Base-by-base conservation (phyloP, 2,329 filamentous ascomycete genomes). In the Magnaporthales sp. region DNA sequence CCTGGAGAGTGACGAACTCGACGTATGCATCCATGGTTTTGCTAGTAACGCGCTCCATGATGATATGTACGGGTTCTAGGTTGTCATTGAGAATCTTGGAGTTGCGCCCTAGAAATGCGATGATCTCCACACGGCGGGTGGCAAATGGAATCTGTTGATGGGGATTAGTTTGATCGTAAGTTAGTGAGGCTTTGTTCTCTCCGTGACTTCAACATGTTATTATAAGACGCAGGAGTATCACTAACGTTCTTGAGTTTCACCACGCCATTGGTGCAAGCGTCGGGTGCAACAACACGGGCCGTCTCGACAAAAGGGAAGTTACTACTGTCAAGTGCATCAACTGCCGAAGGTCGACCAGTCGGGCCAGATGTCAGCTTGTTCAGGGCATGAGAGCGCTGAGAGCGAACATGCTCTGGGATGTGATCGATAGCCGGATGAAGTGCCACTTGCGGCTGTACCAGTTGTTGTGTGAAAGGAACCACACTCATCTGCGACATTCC, bases 11-110 rank as follows among this genome's bases (percentile, higher is more conserved):
- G 26, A 80, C 72, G 67, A 88, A 87, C 74, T 88, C 86, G 58
- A 87, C 81, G 68, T 83, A 89, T 4, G 82, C 84, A 68, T 88
- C 86, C 74, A 86, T 82, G 0, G 86, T 88, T 80, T 88, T 88
- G 72, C 82, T 82, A 3, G 84, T 85, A 26, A 82, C 79, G n/a
- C 85, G 81, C 66, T 88, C 86, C 85, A 88, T 88, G 70, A 88
- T 85, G 69, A 88, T 87, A 68, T 88, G 86, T 8, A 89, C 78
- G 0, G 84, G 82, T 70, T 87, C 85, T 6, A 84, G 78, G 1
- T 72, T 73, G 67, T 87, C 85, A 31, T 80, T 82, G 62, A 86
- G 73, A 38, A 88, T 80, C 67, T 80, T 82, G 26, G 84, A 81
- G 70, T 84, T 86, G 64, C 83, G 82, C 2, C 86, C 86, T 22